Percentiles rank a stretch among this genome's conserved stretches.
Conservation (phyloP, 2,329 filamentous ascomycete genomes). For the Colletotrichum abscissum region DNA sequence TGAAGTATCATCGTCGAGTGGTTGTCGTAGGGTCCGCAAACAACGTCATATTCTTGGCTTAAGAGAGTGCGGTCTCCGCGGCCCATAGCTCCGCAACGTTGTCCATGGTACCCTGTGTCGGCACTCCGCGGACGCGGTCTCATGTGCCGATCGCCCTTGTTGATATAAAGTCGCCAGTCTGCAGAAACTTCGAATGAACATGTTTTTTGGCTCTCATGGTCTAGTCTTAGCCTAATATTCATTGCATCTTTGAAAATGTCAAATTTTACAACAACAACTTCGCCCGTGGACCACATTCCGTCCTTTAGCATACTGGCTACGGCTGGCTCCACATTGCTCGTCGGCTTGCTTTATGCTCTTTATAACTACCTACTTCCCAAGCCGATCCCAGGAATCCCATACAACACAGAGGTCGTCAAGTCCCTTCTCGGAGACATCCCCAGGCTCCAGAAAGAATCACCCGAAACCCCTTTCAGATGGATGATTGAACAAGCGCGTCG, state of each 20-base stretch:
- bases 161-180: neutral
- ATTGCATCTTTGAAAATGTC: neutral
- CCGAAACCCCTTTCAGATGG: conserved; percentile 34
- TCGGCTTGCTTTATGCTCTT: neutral
- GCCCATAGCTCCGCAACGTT: neutral
- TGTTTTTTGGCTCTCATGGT: neutral
- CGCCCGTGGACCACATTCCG: neutral
- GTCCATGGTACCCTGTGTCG: neutral
- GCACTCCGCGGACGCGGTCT: neutral
- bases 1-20: neutral
- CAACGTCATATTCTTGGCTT: neutral
- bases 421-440: conserved; percentile 15
- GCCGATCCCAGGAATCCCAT: conserved; percentile 25
- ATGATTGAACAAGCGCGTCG: conserved; percentile 39
- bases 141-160: neutral
- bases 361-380: conserved; percentile 3
- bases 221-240: neutral
- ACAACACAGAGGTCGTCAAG: neutral
- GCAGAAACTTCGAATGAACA: neutral
- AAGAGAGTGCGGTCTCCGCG: neutral
- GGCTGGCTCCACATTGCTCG: neutral
- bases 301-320: neutral
- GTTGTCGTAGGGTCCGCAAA: neutral
- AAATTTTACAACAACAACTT: neutral
- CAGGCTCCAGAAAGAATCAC: neutral